Conservation (phyloP, 2,329 filamentous ascomycete species). For the Sphaerulina musiva region DNA sequence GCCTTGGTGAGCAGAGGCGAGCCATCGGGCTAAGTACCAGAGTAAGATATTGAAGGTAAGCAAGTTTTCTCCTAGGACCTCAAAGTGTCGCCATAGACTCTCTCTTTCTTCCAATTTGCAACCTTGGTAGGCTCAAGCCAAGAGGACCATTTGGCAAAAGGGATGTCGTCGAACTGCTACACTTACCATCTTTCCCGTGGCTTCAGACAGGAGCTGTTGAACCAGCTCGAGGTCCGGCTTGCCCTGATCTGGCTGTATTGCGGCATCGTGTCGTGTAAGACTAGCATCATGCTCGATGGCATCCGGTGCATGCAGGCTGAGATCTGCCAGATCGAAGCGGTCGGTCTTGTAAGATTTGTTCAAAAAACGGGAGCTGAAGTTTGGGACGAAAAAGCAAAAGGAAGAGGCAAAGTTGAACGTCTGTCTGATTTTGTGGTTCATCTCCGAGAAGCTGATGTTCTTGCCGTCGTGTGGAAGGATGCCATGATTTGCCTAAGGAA, state of each 20-base stretch:
- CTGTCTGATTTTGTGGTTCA: conserved; percentile 25
- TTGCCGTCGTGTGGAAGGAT: conserved; percentile 29
- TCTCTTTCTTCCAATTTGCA: too few species aligned
- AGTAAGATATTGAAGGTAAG: too few species aligned
- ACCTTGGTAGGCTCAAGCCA: too few species aligned
- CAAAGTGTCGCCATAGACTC: too few species aligned
- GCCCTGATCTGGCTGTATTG: conserved; percentile 34
- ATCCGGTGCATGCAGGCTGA: conserved; percentile 25
- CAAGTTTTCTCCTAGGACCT: too few species aligned
- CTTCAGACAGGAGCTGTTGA: conserved; percentile 32
- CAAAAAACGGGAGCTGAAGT: conserved; percentile 26
- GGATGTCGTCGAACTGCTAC: too few species aligned
- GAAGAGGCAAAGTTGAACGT: conserved; percentile 29
- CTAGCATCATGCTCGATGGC: conserved; percentile 29
- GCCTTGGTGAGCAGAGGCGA: conserved; percentile 32
- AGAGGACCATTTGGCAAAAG: too few species aligned
- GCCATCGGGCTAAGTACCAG: conserved; percentile 24
- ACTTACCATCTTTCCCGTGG: conserved; percentile 30
- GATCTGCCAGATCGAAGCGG: conserved; percentile 25
- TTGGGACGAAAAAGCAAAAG: conserved; percentile 29
- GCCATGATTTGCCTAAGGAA: conserved; percentile 24
- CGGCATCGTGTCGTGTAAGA: conserved; percentile 32
- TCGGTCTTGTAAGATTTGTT: conserved; percentile 27
- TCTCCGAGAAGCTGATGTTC: conserved; percentile 26
- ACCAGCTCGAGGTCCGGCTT: conserved; percentile 37